A percentile compares a stretch with the other conserved stretches of the same genome.
Conservation (phyloP, 257 asterid species). For the Avicennia marina region DNA sequence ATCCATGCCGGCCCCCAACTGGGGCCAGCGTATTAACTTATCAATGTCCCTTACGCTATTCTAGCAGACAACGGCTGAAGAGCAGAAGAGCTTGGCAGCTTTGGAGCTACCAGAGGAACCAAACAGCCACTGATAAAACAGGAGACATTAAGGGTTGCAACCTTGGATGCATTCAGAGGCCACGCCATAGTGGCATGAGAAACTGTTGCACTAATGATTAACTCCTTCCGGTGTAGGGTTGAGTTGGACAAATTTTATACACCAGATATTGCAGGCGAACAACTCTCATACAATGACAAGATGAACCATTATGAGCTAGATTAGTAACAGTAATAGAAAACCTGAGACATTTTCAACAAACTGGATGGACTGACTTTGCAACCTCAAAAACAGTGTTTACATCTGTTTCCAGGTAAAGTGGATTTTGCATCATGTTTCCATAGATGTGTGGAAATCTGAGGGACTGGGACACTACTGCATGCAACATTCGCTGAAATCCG, state of each 20-base stretch:
- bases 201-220: too few species aligned
- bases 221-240: not conserved
- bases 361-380: not conserved
- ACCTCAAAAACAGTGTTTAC: not conserved
- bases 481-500: conserved; percentile 80
- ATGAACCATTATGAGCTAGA: not conserved
- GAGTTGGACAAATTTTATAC: not conserved
- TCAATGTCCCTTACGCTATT: conserved; percentile 10
- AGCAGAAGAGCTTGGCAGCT: not conserved
- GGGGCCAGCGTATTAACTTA: conserved; percentile 37
- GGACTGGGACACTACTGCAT: conserved; percentile 60
- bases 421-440: conserved; percentile 67
- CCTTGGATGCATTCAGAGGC: conserved; percentile 83
- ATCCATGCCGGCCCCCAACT: too few species aligned
- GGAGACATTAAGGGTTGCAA: conserved; percentile 58
- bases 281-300: not conserved
- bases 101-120: conserved; percentile 9
- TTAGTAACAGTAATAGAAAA: not conserved
- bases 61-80: conserved; percentile 5
- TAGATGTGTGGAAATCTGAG: conserved; percentile 66
- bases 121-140: conserved; percentile 25
- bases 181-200: conserved; percentile 66
- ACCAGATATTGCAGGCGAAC: not conserved
- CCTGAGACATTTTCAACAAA: not conserved
- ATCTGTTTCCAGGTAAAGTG: conserved; percentile 53